Evolutionary conservation across 2,329 filamentous ascomycete genomes (phyloP).

Genomic region (Pseudogymnoascus sp.): DNA sequence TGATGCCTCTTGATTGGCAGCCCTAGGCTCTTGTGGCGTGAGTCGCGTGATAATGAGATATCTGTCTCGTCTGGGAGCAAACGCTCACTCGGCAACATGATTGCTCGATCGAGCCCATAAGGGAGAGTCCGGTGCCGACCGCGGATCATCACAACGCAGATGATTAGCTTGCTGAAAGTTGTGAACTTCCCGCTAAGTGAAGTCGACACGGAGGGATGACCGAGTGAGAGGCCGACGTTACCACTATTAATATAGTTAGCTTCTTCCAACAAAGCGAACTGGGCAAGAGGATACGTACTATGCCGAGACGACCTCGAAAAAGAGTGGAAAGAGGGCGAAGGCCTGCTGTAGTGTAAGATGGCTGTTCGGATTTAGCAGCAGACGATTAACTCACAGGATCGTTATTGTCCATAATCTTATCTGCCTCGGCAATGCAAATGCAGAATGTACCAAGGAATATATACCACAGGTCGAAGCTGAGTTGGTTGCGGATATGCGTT

Average conservation of each 20-base stretch:
- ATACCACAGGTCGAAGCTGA: conserved; percentile 97
- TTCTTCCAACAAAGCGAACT: not conserved
- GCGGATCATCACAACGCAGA: conserved; percentile 47
- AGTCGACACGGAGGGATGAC: conserved; percentile 63
- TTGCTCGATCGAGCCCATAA: conserved; percentile 45
- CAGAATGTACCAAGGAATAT: conserved; percentile 91
- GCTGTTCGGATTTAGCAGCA: not conserved
- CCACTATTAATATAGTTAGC: conserved; percentile 36
- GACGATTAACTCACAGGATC: conserved; percentile 27
- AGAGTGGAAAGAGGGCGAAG: conserved; percentile 60
- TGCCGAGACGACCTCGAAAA: conserved; percentile 68
- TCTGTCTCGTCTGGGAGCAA: not conserved
- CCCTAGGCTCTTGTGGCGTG: not conserved
- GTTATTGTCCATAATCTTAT: conserved; percentile 1
- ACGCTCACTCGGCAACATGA: conserved; percentile 33
- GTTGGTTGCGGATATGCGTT: conserved; percentile 81
- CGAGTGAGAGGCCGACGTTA: conserved; percentile 83
- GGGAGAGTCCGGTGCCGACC: conserved; percentile 46
- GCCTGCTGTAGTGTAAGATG: conserved; percentile 30
- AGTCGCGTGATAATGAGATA: not conserved
- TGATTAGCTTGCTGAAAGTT: conserved; percentile 51
- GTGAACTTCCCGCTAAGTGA: conserved; percentile 74
- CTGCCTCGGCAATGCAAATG: conserved; percentile 70
- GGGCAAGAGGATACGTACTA: not conserved
- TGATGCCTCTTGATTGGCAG: not conserved